Evolutionary conservation across 441 rosid genomes (phyloP).

Genomic region (Populus hybrid): DNA sequence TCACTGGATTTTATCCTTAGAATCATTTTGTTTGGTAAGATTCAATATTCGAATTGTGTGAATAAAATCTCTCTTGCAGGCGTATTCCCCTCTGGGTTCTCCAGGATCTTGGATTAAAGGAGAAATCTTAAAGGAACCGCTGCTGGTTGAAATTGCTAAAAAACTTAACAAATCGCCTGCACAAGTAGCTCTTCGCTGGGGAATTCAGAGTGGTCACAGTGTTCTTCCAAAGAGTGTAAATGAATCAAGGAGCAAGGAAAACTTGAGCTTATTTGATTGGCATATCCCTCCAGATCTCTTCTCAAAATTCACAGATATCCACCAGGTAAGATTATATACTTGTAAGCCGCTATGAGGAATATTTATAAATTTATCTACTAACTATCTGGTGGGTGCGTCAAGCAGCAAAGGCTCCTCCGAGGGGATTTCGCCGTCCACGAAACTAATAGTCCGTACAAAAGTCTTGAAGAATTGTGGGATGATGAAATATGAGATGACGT

Average conservation of each 20-base stretch:
- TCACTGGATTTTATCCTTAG: no score
- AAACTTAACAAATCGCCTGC: constrained; percentile 50
- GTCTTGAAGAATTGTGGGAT: constrained; percentile 56
- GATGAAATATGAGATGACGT: constrained; percentile 42
- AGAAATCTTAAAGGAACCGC: constrained; percentile 45
- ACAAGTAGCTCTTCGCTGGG: constrained; percentile 62
- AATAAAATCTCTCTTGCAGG: constrained; percentile 24
- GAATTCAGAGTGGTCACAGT: constrained; percentile 51
- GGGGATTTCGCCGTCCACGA: constrained; percentile 51
- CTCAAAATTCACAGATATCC: constrained; percentile 35
- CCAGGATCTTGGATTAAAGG: constrained; percentile 53
- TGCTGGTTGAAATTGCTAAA: constrained; percentile 35
- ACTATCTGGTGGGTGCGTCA: background rate
- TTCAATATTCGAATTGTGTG: background rate
- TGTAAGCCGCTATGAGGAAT: background rate
- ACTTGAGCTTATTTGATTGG: constrained; percentile 50
- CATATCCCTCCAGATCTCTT: constrained; percentile 43
- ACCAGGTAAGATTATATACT: constrained; percentile 31
- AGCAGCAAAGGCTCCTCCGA: constrained; percentile 57
- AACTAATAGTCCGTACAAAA: constrained; percentile 49
- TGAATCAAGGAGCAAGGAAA: constrained; percentile 43
- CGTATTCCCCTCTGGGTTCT: constrained; percentile 56
- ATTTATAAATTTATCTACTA: background rate
- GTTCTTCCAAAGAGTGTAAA: constrained; percentile 56
- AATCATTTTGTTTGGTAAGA: background rate